Base-by-base conservation (phyloP, 192 early-diverging fungal species). In the Gonapodya prolifera region DNA sequence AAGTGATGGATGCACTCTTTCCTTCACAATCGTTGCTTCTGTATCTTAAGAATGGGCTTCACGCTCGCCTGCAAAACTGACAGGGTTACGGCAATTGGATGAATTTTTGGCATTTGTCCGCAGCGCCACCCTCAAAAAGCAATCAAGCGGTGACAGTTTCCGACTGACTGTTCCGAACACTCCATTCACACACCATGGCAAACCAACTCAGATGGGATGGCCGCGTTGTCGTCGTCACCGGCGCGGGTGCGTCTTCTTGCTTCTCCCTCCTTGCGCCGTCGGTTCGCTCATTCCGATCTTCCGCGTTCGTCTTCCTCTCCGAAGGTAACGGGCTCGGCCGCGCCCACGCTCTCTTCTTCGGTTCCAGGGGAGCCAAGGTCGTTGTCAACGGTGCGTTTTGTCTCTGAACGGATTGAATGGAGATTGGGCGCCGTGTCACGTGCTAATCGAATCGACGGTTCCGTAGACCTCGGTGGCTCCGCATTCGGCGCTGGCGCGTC, bases 371-470 rank as follows among this genome's bases (percentile, higher is more conserved):
- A 77, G 96, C 96, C 69, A 83, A 85, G 69, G 94, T 98, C 34
- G 96, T 98, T 33, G 92, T 98, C 78, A 98, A 95, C 77, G 45
- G 45, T 61, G 45, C 8, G n/a, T n/a, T n/a, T n/a, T n/a, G n/a
- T n/a, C n/a, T n/a, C n/a, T n/a, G n/a, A n/a, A n/a, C n/a, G n/a
- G n/a, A n/a, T n/a, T n/a, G 45, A 61, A 61, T 23, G 23, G 45
- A 61, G 8, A 8, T 16, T 23, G 45, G 23, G 23, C 8, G 45
- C 45, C 45, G 8, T 61, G 8, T 61, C 23, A 23, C 23, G 8
- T 61, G 45, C 8, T 61, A 61, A 23, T 61, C 8, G 45, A 61
- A 16, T 23, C 23, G 8, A 61, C 23, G 8, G 45, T 61, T 61
- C 45, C 8, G 45, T 16, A 61, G 96, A 98, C 73, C 89, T 97